phyloP scores from a whole-genome alignment of 2,329 filamentous ascomycete species.

The Setomelanomma holmii region DNA sequence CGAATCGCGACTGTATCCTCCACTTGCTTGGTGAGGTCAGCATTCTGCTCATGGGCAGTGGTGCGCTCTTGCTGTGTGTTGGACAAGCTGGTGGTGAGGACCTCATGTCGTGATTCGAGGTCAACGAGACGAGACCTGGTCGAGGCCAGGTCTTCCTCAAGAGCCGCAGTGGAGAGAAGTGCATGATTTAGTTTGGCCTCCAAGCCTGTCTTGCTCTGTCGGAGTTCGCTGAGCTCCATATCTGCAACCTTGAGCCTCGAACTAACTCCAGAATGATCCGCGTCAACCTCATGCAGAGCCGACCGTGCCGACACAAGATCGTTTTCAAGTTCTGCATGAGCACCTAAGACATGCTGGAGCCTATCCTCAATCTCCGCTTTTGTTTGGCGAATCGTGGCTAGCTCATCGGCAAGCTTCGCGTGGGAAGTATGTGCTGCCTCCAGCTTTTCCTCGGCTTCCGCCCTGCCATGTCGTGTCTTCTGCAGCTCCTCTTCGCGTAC shows the following conservation, averaged over 20 bases:
- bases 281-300: constrained; percentile 15
- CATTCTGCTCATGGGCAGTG: constrained; percentile 18
- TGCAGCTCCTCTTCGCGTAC: constrained; percentile 26
- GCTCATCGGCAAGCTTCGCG: constrained; percentile 25
- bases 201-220: constrained; percentile 17
- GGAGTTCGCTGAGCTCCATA: constrained; percentile 21
- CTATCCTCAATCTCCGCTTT: no score
- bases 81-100: constrained; percentile 22
- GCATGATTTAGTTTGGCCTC: constrained; percentile 16
- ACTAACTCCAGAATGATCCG: constrained; percentile 19
- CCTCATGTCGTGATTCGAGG: constrained; percentile 21
- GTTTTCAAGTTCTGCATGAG: constrained; percentile 26
- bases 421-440: constrained; percentile 19
- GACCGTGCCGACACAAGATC: constrained; percentile 22
- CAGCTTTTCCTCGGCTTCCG: constrained; percentile 22
- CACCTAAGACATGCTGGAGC: no score
- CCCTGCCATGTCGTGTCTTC: constrained; percentile 18
- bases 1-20: constrained; percentile 16
- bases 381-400: constrained; percentile 17
- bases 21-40: constrained; percentile 17
- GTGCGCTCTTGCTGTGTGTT: constrained; percentile 16
- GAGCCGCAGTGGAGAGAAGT: neutral
- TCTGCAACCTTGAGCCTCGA: constrained; percentile 12
- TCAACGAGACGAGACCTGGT: constrained; percentile 18
- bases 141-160: constrained; percentile 15